Evolutionary conservation across 257 asterid species (phyloP).

Genomic region (Linderniella brevidens): DNA sequence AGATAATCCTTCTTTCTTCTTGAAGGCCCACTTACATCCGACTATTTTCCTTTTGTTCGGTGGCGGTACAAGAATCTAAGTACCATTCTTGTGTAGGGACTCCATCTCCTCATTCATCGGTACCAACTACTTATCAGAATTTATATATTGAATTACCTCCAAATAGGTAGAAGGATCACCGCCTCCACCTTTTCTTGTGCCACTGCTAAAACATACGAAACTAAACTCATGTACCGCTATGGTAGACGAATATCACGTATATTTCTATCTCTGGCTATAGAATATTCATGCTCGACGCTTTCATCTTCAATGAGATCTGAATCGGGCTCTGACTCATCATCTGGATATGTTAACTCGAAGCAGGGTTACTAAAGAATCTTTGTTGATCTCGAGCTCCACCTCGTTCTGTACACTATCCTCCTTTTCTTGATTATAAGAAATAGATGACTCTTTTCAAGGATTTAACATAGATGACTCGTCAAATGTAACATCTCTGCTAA

Average conservation of each 20-base stretch:
- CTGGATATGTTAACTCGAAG: neutral
- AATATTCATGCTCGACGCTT: neutral
- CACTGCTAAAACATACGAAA: neutral
- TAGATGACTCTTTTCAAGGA: neutral
- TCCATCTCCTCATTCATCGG: neutral
- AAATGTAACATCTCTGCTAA: neutral
- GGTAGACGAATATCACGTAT: neutral
- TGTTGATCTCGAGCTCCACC: neutral
- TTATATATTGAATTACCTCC: neutral
- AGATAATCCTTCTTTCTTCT: neutral
- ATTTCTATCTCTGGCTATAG: neutral
- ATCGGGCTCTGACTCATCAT: neutral
- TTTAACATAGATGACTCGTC: neutral
- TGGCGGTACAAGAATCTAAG: neutral
- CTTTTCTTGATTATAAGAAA: neutral
- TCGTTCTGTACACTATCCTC: neutral
- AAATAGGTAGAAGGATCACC: neutral
- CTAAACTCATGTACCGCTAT: neutral
- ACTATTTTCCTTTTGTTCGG: neutral
- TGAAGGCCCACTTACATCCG: neutral
- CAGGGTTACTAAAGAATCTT: neutral
- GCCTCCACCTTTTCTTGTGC: neutral
- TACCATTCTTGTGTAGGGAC: neutral
- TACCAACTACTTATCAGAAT: neutral
- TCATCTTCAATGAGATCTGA: no score